phyloP scores from a whole-genome alignment of 208 protist species.

The Leishmania martiniquensis region DNA sequence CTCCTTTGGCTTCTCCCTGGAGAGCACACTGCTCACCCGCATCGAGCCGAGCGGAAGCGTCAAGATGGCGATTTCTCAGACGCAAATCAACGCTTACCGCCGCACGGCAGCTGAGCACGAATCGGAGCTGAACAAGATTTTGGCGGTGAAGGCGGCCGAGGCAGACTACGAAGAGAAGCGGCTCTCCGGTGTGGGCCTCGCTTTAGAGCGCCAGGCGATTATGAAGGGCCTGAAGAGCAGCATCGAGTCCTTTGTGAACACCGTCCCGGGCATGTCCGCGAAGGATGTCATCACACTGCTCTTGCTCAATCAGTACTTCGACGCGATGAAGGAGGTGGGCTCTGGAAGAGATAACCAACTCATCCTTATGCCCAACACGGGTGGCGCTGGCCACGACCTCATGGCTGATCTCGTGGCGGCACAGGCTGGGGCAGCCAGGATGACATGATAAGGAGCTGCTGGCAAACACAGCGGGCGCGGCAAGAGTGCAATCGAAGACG shows the following conservation, averaged over 20 bases:
- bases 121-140: slow-evolving; percentile 70
- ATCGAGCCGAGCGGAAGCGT: slow-evolving; percentile 72
- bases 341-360: slow-evolving; percentile 39
- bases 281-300: slow-evolving; percentile 77
- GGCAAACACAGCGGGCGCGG: neutral
- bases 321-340: slow-evolving; percentile 81
- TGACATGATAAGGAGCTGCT: slow-evolving; percentile 32
- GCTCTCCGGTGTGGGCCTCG: slow-evolving; percentile 68
- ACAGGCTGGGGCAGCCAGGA: slow-evolving; percentile 24
- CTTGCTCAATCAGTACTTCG: slow-evolving; percentile 86
- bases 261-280: slow-evolving; percentile 46
- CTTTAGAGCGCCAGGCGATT: slow-evolving; percentile 70
- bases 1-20: slow-evolving; percentile 68
- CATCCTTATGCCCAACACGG: slow-evolving; percentile 47
- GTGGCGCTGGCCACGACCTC: slow-evolving; percentile 1
- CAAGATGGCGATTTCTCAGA: slow-evolving; percentile 81
- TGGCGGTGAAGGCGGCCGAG: slow-evolving; percentile 68
- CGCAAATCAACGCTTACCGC: slow-evolving; percentile 67
- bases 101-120: slow-evolving; percentile 70
- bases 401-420: slow-evolving; percentile 46
- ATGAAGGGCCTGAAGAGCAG: slow-evolving; percentile 67
- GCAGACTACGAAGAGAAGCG: slow-evolving; percentile 77
- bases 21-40: slow-evolving; percentile 69
- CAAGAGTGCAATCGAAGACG: too few species aligned
- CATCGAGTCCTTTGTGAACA: slow-evolving; percentile 63